phyloP scores from a whole-genome alignment of 2,329 filamentous ascomycete species.

The Aspergillus persii region DNA sequence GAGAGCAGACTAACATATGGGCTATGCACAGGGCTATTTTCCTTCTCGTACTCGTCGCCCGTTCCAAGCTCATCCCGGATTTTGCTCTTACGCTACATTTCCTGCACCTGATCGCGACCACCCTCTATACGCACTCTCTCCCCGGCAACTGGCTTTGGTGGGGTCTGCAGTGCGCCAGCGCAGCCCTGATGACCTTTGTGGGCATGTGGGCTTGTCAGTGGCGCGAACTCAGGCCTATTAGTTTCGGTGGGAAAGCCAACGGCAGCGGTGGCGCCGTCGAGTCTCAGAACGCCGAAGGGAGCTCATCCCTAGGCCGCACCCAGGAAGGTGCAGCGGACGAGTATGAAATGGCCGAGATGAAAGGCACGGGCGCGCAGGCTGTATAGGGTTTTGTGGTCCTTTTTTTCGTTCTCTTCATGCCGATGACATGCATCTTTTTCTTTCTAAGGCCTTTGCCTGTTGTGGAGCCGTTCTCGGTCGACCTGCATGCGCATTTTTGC shows the following conservation, averaged over 20 bases:
- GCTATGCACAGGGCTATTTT: constrained; percentile 66
- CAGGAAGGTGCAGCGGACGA: constrained; percentile 20
- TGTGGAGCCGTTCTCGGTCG: background rate
- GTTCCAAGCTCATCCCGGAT: constrained; percentile 91
- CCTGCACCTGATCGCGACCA: constrained; percentile 74
- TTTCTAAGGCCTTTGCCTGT: background rate
- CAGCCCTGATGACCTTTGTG: constrained; percentile 63
- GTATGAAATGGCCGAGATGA: constrained; percentile 38
- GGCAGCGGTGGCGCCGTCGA: constrained; percentile 10
- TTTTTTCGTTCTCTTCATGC: constrained; percentile 1
- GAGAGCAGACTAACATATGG: background rate
- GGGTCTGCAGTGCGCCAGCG: constrained; percentile 62
- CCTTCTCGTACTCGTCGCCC: constrained; percentile 77
- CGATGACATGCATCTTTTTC: background rate
- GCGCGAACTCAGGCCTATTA: constrained; percentile 83
- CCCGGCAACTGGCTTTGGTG: constrained; percentile 87
- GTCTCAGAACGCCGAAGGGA: constrained; percentile 11
- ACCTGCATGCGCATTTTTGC: background rate
- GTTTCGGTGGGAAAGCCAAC: constrained; percentile 62
- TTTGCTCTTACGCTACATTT: constrained; percentile 88
- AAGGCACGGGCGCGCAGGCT: constrained; percentile 27
- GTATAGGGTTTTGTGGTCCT: constrained; percentile 23
- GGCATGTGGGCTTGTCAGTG: constrained; percentile 91
- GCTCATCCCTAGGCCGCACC: constrained; percentile 28
- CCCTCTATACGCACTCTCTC: constrained; percentile 72